phyloP scores from a whole-genome alignment of 2,329 filamentous ascomycete species.

The Trichophyton equinum region DNA sequence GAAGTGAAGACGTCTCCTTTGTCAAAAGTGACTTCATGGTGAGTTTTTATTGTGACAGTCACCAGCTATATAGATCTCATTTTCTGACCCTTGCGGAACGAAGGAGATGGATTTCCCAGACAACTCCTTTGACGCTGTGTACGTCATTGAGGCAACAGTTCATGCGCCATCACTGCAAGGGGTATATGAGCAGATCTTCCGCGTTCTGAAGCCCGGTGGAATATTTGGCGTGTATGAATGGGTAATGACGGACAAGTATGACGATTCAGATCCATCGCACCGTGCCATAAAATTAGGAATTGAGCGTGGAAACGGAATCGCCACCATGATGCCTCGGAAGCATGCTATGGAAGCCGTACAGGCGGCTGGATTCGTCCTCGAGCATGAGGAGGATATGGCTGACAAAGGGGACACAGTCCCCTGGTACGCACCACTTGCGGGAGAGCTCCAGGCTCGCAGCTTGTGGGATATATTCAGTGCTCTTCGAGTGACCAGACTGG shows the following conservation, averaged over 20 bases:
- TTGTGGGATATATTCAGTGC: neutral
- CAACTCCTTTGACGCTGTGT: constrained; percentile 85
- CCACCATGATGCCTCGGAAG: constrained; percentile 84
- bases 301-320: constrained; percentile 90
- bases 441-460: constrained; percentile 23
- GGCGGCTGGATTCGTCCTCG: constrained; percentile 71
- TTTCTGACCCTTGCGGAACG: neutral
- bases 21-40: constrained; percentile 90
- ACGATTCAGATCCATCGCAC: constrained; percentile 76
- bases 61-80: too few species aligned
- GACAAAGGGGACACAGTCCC: constrained; percentile 61
- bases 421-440: constrained; percentile 89
- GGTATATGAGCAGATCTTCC: constrained; percentile 88
- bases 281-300: constrained; percentile 89
- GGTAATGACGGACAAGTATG: constrained; percentile 94
- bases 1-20: constrained; percentile 67
- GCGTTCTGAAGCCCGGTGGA: constrained; percentile 88
- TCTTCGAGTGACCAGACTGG: neutral
- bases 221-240: constrained; percentile 96
- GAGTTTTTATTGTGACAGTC: neutral
- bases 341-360: constrained; percentile 75
- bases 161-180: constrained; percentile 83
- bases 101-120: constrained; percentile 88
- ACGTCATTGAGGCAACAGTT: constrained; percentile 92
- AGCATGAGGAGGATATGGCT: constrained; percentile 77